Evolutionary conservation across 1,284 basidiomycete species (phyloP), one percentile per base, ranked within the genome.

Genomic region (Sparassis latifolia): DNA sequence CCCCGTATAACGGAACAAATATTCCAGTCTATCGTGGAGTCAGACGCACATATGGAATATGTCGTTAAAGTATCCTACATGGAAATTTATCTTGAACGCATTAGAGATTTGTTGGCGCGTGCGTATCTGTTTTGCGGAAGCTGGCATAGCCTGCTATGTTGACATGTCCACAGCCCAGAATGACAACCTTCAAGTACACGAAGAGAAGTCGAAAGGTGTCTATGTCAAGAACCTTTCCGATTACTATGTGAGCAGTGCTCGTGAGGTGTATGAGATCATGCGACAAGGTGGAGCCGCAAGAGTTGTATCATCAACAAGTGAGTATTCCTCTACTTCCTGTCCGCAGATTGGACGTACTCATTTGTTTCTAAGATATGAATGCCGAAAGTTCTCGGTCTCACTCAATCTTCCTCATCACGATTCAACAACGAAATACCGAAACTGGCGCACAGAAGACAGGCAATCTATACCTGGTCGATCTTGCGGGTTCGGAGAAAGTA

Each of bases 201-300:
- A 99, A 67, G 97, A 99, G 73, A 99, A 99, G 71, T 87, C 84
- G 12, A 88, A 91, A 61, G 97, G 97, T 41, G 97, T 99, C 37
- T 98, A 99, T 67, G 96, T 99, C 61, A 99, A 99, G 77, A 89
- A 87, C 60, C 78, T 99, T 33, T 95, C 95, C 0, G 97, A 99
- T 65, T 97, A 94, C 73, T 99, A 99, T 72, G 97, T 99, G 50
- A 90, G 92, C 59, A 94, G 86, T 66, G 89, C 93, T 47, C 78
- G 82, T n/a, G 97, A 99, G 67, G 97, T 99, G 20, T 99, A 97
- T 68, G 93, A 97, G 70, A 97, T 99, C 63, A 98, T 99, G 95
- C 82, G 93, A 56, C 94, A 95, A 56, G 97, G 97, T 66, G 91
- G 92, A 48, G 80, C 82, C 47, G 88, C 93, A 33, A 81, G 97